These are phyloP conservation scores for Wickerhamiella sorbophila DNA, from an alignment of 805 yeast species.

Conservation along the genomic window DNA sequence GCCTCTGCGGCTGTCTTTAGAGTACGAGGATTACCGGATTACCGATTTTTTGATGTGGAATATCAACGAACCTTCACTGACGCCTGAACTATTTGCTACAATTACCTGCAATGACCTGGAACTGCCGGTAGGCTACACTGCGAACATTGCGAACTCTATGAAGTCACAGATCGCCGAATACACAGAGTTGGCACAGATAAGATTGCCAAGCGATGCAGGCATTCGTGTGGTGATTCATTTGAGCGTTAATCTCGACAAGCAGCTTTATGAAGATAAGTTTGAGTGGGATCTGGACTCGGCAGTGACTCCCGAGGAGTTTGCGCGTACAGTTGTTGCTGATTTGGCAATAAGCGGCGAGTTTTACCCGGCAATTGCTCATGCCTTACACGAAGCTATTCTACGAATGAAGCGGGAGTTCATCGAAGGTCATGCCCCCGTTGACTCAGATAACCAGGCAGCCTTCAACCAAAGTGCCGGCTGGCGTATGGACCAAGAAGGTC, in stretches of 20 bases:
- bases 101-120: conserved; percentile 75
- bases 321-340: conserved; percentile 67
- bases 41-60: conserved; percentile 69
- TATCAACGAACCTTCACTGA: conserved; percentile 43
- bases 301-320: conserved; percentile 72
- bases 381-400: conserved; percentile 66
- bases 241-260: conserved; percentile 69
- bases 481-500: conserved; percentile 58
- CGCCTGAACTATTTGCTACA: conserved; percentile 63
- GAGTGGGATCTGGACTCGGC: conserved; percentile 70
- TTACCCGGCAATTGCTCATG: conserved; percentile 74
- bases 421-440: conserved; percentile 47
- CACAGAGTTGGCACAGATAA: conserved; percentile 45
- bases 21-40: conserved; percentile 38
- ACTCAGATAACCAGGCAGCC: conserved; percentile 43
- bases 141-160: conserved; percentile 59
- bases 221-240: conserved; percentile 68
- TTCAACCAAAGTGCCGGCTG: conserved; percentile 49
- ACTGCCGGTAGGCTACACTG: conserved; percentile 43
- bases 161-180: conserved; percentile 70
- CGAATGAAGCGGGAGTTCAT: conserved; percentile 68
- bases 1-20: conserved; percentile 54
- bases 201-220: conserved; percentile 50
- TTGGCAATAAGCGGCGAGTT: conserved; percentile 76
- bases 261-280: conserved; percentile 76